Evolutionary conservation across 2,329 filamentous ascomycete genomes (phyloP).

Genomic region (Microdochium trichocladiopsis): DNA sequence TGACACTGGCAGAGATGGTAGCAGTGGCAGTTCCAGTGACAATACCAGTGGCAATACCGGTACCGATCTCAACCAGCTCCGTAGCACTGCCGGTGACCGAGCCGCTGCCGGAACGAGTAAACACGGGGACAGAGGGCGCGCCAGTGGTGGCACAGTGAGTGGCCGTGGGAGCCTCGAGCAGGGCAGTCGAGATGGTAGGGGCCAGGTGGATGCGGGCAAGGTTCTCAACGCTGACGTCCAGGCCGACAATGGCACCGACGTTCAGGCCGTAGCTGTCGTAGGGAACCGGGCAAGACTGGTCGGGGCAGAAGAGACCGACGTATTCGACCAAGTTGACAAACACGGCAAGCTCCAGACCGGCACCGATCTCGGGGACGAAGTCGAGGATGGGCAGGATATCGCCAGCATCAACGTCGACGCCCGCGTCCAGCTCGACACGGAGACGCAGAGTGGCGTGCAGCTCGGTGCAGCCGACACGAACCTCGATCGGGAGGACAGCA

Average conservation of each 20-base stretch:
- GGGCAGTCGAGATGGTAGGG: conserved; percentile 30
- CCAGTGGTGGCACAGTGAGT: conserved; percentile 23
- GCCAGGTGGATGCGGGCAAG: conserved; percentile 29
- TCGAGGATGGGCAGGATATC: conserved; percentile 17
- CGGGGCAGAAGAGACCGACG: conserved; percentile 30
- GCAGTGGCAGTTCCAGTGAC: conserved; percentile 3
- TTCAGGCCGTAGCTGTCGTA: conserved; percentile 30
- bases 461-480: conserved; percentile 35
- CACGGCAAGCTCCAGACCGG: conserved; percentile 35
- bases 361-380: conserved; percentile 21
- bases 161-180: conserved; percentile 26
- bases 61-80: neutral
- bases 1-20: conserved; percentile 1
- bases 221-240: conserved; percentile 24
- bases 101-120: conserved; percentile 1
- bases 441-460: conserved; percentile 43
- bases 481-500: conserved; percentile 34
- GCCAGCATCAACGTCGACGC: conserved; percentile 22
- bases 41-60: conserved; percentile 2
- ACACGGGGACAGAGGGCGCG: neutral
- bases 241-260: conserved; percentile 25
- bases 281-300: conserved; percentile 26
- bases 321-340: conserved; percentile 50
- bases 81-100: conserved; percentile 1
- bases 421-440: conserved; percentile 35